These are phyloP conservation scores for Alternaria postmessia DNA, from an alignment of 2,329 filamentous ascomycete species.

Conservation along the genomic window DNA sequence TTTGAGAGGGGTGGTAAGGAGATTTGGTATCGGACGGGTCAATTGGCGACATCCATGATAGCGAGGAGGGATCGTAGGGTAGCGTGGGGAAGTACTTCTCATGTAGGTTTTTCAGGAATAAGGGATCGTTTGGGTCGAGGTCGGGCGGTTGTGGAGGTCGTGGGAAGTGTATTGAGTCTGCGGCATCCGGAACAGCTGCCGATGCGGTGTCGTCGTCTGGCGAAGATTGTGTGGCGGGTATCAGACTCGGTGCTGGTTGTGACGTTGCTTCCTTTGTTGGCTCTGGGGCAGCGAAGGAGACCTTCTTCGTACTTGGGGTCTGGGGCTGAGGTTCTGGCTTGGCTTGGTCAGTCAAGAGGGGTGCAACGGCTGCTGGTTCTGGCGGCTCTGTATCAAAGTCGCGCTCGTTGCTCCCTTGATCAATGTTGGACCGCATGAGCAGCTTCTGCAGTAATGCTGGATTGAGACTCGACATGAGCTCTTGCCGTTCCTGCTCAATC, in stretches of 20 bases:
- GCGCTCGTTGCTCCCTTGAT: slow-evolving; percentile 63
- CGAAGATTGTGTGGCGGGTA: neutral
- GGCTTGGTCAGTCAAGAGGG: slow-evolving; percentile 18
- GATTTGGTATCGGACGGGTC: slow-evolving; percentile 69
- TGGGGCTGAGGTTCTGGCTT: slow-evolving; percentile 23
- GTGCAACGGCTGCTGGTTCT: neutral
- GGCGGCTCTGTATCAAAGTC: slow-evolving; percentile 38
- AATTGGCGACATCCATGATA: slow-evolving; percentile 87
- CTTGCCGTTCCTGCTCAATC: slow-evolving; percentile 80
- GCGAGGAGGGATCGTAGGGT: slow-evolving; percentile 80
- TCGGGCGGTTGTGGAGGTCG: slow-evolving; percentile 66
- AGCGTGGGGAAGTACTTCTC: slow-evolving; percentile 92
- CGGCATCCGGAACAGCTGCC: slow-evolving; percentile 51
- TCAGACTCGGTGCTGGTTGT: slow-evolving; percentile 2
- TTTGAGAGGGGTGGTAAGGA: slow-evolving; percentile 81
- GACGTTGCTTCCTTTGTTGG: slow-evolving; percentile 13
- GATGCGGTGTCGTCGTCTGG: slow-evolving; percentile 47
- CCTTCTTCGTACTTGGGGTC: slow-evolving; percentile 38
- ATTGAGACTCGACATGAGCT: slow-evolving; percentile 80
- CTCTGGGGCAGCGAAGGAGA: slow-evolving; percentile 42
- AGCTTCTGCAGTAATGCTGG: slow-evolving; percentile 79
- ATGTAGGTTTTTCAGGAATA: slow-evolving; percentile 86
- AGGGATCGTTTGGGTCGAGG: slow-evolving; percentile 81
- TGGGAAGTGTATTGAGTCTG: slow-evolving; percentile 72
- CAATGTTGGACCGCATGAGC: slow-evolving; percentile 77